Base-by-base conservation (phyloP, 176 grass and related monocot species). In the Oropetium thomaeum region DNA sequence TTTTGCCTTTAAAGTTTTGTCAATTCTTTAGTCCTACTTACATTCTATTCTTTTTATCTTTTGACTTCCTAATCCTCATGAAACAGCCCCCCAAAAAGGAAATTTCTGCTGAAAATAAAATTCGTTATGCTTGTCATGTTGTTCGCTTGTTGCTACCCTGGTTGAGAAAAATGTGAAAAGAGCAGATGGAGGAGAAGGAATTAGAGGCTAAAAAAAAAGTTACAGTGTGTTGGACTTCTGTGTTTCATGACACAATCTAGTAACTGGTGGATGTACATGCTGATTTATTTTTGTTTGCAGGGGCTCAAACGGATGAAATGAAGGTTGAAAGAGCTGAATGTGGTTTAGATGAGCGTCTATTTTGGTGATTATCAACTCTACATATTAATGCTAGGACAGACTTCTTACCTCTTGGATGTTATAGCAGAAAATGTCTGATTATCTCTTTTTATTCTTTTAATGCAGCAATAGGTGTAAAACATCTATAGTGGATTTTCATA, bases 131-230 rank as follows among this genome's bases (percentile, higher is more conserved):
- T 69, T 67, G 65, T 65, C 81, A 74, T 86, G 63, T 71, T 38
- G 34, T 84, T 28, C 3, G 35, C 8, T 65, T 75, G 32, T 54
- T 94, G 51, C 71, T 94, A 38, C 88, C 92, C 51, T 90, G 88
- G 88, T 37, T 90, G 65, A 86, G 76, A 71, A 65, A 88, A 25
- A 39, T 94, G n/a, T 61, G 15, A 35, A 43, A 51, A 33, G 84
- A 93, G 59, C 91, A 85, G 41, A 71, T 25, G 61, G 22, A 52
- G 32, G 90, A 93, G 66, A 94, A 76, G 73, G 74, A 80, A 76
- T 52, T 87, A 17, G 84, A 93, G 72, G 81, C 81, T 64, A 73
- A 64, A 79, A 87, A 90, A 79, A 78, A 7, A 87, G 91, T 87
- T 93, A 74, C 38, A 47, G 70, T 47, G 84, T 84, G 90, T 71